These are phyloP conservation scores for Saraca asoca DNA, from an alignment of 331 rosid species.

Conservation along the genomic window DNA sequence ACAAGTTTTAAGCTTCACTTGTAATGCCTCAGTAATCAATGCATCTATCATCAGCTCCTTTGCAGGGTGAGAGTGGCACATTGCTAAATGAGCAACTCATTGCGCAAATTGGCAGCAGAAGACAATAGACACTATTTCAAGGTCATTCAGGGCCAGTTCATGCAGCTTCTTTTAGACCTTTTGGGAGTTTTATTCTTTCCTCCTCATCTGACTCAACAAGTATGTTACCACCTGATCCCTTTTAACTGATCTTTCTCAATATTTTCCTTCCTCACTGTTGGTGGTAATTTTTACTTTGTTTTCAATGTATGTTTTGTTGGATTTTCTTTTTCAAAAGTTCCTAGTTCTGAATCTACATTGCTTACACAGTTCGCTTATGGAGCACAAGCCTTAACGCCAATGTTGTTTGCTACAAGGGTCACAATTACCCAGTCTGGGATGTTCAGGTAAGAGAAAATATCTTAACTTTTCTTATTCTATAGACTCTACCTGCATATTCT, in stretches of 20 bases:
- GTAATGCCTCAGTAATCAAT: constrained; percentile 27
- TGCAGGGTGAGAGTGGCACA: constrained; percentile 69
- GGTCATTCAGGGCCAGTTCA: constrained; percentile 95
- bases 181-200: constrained; percentile 77
- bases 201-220: constrained; percentile 88
- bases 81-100: constrained; percentile 51
- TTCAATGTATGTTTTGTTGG: too few species aligned
- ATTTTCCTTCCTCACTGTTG: constrained; percentile 17
- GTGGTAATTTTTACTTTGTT: background rate
- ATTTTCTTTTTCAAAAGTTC: background rate
- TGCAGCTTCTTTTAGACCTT: constrained; percentile 80
- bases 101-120: constrained; percentile 57
- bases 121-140: constrained; percentile 72
- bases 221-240: constrained; percentile 40
- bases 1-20: too few species aligned
- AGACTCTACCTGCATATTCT: constrained; percentile 13
- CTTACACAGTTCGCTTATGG: constrained; percentile 81
- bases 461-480: background rate
- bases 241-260: constrained; percentile 18
- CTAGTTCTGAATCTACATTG: constrained; percentile 32
- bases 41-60: constrained; percentile 57
- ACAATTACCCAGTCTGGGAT: constrained; percentile 97
- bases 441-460: constrained; percentile 62
- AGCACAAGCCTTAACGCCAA: constrained; percentile 78
- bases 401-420: constrained; percentile 97